These are phyloP conservation scores for Benincasa hispida DNA, from an alignment of 306 rosid species.

Conservation along the genomic window DNA sequence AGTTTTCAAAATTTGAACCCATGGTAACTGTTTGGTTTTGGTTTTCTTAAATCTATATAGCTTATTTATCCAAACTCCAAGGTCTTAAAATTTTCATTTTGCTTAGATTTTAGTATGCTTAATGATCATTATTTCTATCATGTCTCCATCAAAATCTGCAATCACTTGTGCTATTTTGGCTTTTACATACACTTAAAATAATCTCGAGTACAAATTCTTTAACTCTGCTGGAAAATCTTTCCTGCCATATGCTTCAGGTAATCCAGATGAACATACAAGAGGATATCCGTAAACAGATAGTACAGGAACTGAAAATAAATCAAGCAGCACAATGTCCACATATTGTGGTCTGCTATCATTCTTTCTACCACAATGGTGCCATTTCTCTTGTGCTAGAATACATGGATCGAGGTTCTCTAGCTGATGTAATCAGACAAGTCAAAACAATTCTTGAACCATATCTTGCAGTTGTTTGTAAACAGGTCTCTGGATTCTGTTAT, in stretches of 20 bases:
- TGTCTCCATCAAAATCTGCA: neutral
- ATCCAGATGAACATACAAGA: slow-evolving; percentile 97
- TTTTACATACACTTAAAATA: neutral
- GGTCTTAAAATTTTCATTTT: neutral
- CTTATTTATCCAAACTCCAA: neutral
- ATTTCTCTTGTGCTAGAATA: slow-evolving; percentile 89
- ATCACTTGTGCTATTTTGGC: neutral
- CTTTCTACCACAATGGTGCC: slow-evolving; percentile 88
- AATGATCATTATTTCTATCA: neutral
- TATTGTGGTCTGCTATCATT: slow-evolving; percentile 87
- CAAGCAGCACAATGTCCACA: slow-evolving; percentile 93
- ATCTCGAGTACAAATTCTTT: neutral
- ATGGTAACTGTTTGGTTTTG: neutral
- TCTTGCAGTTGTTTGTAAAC: slow-evolving; percentile 95
- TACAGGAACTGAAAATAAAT: slow-evolving; percentile 94
- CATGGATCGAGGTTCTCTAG: slow-evolving; percentile 97
- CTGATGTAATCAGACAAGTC: slow-evolving; percentile 71
- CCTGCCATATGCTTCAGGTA: slow-evolving; percentile 35
- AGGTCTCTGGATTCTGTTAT: slow-evolving; percentile 34
- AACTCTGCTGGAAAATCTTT: neutral
- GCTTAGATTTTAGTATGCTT: neutral
- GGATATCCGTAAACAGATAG: slow-evolving; percentile 93
- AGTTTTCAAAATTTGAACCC: neutral
- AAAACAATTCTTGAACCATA: slow-evolving; percentile 96
- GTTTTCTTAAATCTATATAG: neutral